Percentiles rank a stretch among this genome's conserved stretches.
phyloP scores from a whole-genome alignment of 2,329 filamentous ascomycete species.

The Aspergillus unguis region DNA sequence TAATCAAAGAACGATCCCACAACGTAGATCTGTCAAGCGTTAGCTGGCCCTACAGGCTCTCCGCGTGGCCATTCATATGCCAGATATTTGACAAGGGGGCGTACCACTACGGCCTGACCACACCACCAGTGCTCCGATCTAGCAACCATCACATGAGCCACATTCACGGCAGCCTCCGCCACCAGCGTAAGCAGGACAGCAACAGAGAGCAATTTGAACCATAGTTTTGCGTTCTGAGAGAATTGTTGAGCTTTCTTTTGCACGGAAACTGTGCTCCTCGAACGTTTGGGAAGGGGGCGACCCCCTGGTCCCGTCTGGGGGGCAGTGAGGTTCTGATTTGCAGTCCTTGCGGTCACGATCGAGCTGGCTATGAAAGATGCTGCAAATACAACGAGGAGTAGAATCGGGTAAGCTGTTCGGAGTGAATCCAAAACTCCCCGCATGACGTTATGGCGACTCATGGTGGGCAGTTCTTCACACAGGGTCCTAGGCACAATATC shows the following conservation, averaged over 20 bases:
- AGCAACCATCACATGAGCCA: conserved; percentile 67
- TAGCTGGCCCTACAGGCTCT: conserved; percentile 5
- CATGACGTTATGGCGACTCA: conserved; percentile 40
- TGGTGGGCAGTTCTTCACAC: conserved; percentile 24
- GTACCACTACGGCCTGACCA: conserved; percentile 71
- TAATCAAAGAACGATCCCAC: conserved; percentile 84
- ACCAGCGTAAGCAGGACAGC: conserved; percentile 72
- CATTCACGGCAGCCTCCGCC: conserved; percentile 68
- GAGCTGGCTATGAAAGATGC: conserved; percentile 60
- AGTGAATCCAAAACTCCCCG: conserved; percentile 46
- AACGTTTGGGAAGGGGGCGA: conserved; percentile 74
- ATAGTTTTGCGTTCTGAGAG: conserved; percentile 62
- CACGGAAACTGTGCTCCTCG: conserved; percentile 47
- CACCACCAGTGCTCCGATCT: conserved; percentile 74
- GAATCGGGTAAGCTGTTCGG: conserved; percentile 61
- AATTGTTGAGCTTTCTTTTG: conserved; percentile 55
- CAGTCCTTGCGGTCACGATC: conserved; percentile 52
- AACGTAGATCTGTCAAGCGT: conserved; percentile 67
- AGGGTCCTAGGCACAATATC: conserved; percentile 18
- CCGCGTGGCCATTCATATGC: background rate
- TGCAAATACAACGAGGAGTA: conserved; percentile 63
- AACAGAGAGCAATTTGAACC: conserved; percentile 73
- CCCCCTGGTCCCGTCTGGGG: conserved; percentile 74
- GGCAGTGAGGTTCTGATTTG: conserved; percentile 46
- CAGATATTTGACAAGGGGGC: conserved; percentile 28